A percentile compares a stretch with the other conserved stretches of the same genome.
These are phyloP conservation scores for Inonotus obliquus DNA, from an alignment of 1,284 basidiomycete species.

Conservation along the genomic window DNA sequence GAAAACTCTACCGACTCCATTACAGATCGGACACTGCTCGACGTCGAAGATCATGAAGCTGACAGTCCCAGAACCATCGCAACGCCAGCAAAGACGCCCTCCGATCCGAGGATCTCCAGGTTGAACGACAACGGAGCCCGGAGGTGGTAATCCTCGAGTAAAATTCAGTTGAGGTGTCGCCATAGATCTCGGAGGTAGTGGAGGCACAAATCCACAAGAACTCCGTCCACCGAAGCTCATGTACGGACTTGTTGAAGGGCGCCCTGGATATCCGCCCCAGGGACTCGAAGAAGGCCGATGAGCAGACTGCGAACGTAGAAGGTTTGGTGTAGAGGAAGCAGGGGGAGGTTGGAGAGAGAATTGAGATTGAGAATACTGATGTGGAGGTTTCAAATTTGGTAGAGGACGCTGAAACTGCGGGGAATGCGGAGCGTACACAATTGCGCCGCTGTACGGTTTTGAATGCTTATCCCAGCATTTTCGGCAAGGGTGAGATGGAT, in stretches of 20 bases:
- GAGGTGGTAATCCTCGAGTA: conserved; percentile 16
- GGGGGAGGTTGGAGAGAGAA: conserved; percentile 12
- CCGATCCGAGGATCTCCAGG: conserved; percentile 72
- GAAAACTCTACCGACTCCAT: conserved; percentile 56
- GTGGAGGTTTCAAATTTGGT: conserved; percentile 29
- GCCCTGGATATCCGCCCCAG: conserved; percentile 16
- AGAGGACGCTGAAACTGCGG: conserved; percentile 37
- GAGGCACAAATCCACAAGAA: neutral
- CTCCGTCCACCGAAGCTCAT: neutral
- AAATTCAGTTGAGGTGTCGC: neutral
- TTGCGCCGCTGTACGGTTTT: conserved; percentile 51
- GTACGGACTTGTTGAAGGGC: neutral
- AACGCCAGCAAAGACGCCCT: conserved; percentile 59
- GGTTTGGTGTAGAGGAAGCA: conserved; percentile 19
- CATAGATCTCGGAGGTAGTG: neutral
- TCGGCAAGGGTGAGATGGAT: conserved; percentile 60
- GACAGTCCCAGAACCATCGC: conserved; percentile 52
- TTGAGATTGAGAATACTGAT: conserved; percentile 17
- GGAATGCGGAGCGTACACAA: conserved; percentile 50
- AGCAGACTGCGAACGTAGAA: conserved; percentile 21
- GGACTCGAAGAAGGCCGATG: conserved; percentile 24
- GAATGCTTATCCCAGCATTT: conserved; percentile 68
- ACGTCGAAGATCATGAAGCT: conserved; percentile 53
- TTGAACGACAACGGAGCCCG: conserved; percentile 38
- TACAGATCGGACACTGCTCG: conserved; percentile 45